These are phyloP conservation scores for Colletotrichum liaoningense DNA, from an alignment of 2,329 filamentous ascomycete genomes.

Conservation along the genomic window DNA sequence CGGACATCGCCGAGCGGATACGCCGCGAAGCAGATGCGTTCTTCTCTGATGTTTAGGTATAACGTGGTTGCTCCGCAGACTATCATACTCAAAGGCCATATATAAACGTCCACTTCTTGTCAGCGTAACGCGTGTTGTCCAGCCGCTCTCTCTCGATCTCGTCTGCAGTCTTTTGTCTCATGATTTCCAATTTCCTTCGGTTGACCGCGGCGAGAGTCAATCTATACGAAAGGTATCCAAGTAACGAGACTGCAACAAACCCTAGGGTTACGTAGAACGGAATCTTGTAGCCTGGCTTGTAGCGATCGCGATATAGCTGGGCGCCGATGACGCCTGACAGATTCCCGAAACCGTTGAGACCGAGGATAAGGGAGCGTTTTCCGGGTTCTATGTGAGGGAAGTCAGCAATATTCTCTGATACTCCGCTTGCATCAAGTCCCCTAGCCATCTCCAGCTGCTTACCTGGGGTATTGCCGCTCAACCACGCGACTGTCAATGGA, in stretches of 20 bases:
- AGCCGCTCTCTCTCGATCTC: conserved; percentile 39
- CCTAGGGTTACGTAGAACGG: conserved; percentile 47
- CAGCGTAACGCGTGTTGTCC: conserved; percentile 40
- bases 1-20: conserved; percentile 49
- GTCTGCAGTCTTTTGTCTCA: conserved; percentile 38
- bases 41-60: conserved; percentile 53
- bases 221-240: conserved; percentile 46
- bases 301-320: conserved; percentile 43
- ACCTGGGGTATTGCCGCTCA: conserved; percentile 45
- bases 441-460: not conserved
- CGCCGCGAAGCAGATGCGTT: conserved; percentile 50
- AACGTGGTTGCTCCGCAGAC: too few species aligned
- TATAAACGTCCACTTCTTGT: conserved; percentile 44
- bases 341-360: conserved; percentile 49
- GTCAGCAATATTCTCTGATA: not conserved
- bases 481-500: conserved; percentile 47
- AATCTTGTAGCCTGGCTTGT: conserved; percentile 44
- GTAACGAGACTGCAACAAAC: conserved; percentile 43
- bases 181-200: conserved; percentile 34
- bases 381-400: conserved; percentile 38
- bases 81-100: conserved; percentile 40
- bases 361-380: conserved; percentile 47
- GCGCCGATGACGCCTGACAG: conserved; percentile 46
- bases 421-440: not conserved
- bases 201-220: conserved; percentile 42